Evolutionary conservation across 352 stramenopile species (phyloP).

Genomic region (Pythium scleroteichum): DNA sequence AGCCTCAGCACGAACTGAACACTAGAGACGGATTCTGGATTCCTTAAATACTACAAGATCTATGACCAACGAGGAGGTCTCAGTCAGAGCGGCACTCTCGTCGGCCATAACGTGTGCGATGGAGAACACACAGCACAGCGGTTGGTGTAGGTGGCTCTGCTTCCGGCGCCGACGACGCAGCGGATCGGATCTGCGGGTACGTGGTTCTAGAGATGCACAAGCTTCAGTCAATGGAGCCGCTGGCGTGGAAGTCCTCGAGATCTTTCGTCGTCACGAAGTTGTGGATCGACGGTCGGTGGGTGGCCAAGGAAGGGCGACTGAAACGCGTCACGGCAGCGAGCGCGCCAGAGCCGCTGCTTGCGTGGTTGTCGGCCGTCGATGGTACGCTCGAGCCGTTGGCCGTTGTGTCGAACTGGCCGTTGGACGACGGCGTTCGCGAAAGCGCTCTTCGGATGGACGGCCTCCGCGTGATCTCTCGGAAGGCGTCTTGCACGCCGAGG

Average conservation of each 20-base stretch:
- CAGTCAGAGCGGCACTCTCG: no score
- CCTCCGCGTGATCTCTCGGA: constrained; percentile 43
- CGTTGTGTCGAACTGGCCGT: not conserved
- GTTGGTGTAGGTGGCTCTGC: no score
- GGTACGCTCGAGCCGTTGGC: not conserved
- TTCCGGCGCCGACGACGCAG: no score
- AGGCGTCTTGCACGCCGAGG: constrained; percentile 45
- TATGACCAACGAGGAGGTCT: no score
- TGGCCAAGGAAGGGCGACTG: constrained; percentile 21
- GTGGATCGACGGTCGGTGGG: constrained; percentile 45
- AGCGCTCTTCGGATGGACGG: constrained; percentile 25
- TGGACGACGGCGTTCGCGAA: constrained; percentile 1
- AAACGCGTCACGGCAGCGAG: constrained; percentile 11
- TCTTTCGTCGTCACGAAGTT: constrained; percentile 63
- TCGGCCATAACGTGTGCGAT: no score
- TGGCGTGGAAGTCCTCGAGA: constrained; percentile 58
- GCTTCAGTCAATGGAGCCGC: constrained; percentile 33
- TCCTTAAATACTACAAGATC: not conserved
- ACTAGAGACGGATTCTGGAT: constrained; percentile 1
- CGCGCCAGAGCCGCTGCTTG: not conserved
- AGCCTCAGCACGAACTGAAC: not conserved
- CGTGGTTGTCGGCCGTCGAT: not conserved
- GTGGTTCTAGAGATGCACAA: no score
- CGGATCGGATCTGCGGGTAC: no score
- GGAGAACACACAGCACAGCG: no score